Percentiles rank a stretch among this genome's conserved stretches.
Evolutionary conservation across 441 rosid genomes (phyloP).

Genomic region (Capsella rubella): DNA sequence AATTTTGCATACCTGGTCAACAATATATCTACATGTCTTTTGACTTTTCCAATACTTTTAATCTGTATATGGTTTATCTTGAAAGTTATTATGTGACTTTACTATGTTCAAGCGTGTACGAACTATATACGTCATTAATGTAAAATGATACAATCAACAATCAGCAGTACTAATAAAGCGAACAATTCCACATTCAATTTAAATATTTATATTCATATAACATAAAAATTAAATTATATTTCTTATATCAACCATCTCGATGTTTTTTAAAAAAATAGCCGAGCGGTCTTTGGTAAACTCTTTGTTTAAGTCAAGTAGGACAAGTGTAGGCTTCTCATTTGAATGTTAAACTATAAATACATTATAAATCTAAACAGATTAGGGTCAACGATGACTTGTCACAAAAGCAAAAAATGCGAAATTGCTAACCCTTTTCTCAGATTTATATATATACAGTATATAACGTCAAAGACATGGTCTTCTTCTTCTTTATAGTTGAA

Average conservation of each 20-base stretch:
- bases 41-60: slow-evolving; percentile 3
- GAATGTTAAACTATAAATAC: not conserved
- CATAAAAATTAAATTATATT: too few species aligned
- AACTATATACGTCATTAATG: not conserved
- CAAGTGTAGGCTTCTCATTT: slow-evolving; percentile 4
- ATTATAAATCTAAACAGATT: not conserved
- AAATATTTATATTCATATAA: too few species aligned
- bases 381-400: not conserved
- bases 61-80: too few species aligned
- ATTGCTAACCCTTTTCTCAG: not conserved
- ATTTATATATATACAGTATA: not conserved
- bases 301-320: slow-evolving; percentile 23
- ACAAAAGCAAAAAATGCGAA: slow-evolving; percentile 12
- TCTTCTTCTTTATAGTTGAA: slow-evolving; percentile 1
- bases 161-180: not conserved
- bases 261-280: too few species aligned
- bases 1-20: not conserved
- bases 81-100: not conserved
- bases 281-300: too few species aligned
- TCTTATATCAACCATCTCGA: too few species aligned
- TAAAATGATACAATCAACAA: not conserved
- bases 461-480: slow-evolving; percentile 9
- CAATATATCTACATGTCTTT: not conserved
- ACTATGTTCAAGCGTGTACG: not conserved
- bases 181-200: not conserved